Base-by-base conservation (phyloP, 805 yeast genomes). In the Suhomyces sp. region DNA sequence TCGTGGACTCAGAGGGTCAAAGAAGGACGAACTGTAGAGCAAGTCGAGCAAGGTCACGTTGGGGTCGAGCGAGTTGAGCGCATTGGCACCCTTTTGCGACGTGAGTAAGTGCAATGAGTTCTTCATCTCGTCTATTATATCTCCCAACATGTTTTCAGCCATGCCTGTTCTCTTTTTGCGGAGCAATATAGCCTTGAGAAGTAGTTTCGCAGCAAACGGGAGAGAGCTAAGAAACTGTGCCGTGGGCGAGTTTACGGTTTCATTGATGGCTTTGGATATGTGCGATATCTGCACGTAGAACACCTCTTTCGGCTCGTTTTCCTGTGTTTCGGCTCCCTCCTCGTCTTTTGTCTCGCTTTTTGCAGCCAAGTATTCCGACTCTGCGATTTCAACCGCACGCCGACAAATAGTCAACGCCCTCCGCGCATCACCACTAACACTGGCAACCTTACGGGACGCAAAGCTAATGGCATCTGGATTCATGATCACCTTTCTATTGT, bases 371-470 rank as follows among this genome's bases (percentile, higher is more conserved):
- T 77, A 82, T 54, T 85, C 88, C 33, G 70, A 63, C 62, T 90
- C 96, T 0, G 97, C 96, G 29, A 92, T 76, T 64, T 90, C 97
- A 6, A 92, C 87, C 0, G 97, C 97, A 53, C 97, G 74, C 38
- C 92, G 79, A 63, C 97, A 88, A 23, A 94, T 88, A 53, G 87
- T 87, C 51, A 94, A 74, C 0, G 97, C 97, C 54, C 98, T 76
- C 62, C 99, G 78, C 1, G 97, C 99, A 74, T 94, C 99, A 54
- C 99, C 99, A 66, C 96, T 88, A 2, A 94, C 97, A 70, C 94
- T 84, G 5, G 98, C 97, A 44, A 94, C 96, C 67, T 91, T 92
- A 69, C 97, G 80, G 1, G 97, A 84, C 0, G 97, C 97, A 74
- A 88, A 91, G 54, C 87, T 93, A 57, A 92, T 82, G 0, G 99